Evolutionary conservation across 768 basidiomycete species (phyloP).

Genomic region (Mycena belliarum): DNA sequence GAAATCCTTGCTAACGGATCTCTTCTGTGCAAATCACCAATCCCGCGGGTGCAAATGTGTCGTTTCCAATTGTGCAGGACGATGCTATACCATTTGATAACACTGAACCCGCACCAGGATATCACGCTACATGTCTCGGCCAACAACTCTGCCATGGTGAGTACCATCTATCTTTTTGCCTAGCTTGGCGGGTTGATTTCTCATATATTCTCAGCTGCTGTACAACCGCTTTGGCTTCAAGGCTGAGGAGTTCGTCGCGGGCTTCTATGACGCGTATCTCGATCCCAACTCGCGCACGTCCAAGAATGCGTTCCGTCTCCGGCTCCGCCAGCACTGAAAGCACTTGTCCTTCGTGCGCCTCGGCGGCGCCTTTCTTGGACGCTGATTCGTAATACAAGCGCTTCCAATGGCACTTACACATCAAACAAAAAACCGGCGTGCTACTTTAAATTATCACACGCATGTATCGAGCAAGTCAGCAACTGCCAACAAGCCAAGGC

Average conservation of each 20-base stretch:
- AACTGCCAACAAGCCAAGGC: too few species aligned
- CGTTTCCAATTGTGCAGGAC: slow-evolving; percentile 41
- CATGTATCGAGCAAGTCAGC: too few species aligned
- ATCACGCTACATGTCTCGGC: slow-evolving; percentile 83
- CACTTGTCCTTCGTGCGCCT: too few species aligned
- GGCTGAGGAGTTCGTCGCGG: slow-evolving; percentile 79
- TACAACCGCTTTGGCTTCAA: slow-evolving; percentile 91
- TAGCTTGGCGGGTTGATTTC: background rate
- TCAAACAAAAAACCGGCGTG: too few species aligned
- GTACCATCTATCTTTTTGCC: background rate
- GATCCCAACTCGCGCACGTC: slow-evolving; percentile 67
- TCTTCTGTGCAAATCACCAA: too few species aligned
- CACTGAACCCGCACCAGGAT: slow-evolving; percentile 70
- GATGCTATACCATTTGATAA: slow-evolving; percentile 78
- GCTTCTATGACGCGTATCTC: slow-evolving; percentile 82
- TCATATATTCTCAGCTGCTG: slow-evolving; percentile 51
- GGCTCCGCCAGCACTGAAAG: slow-evolving; percentile 54
- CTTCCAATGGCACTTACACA: too few species aligned
- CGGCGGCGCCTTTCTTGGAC: too few species aligned
- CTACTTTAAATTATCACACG: too few species aligned
- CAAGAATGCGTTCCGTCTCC: slow-evolving; percentile 78
- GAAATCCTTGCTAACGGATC: too few species aligned
- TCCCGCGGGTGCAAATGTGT: background rate
- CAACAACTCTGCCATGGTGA: slow-evolving; percentile 83
- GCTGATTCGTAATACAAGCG: too few species aligned